phyloP scores from a whole-genome alignment of 2,329 filamentous ascomycete species.

The Hypoxylon sp. region DNA sequence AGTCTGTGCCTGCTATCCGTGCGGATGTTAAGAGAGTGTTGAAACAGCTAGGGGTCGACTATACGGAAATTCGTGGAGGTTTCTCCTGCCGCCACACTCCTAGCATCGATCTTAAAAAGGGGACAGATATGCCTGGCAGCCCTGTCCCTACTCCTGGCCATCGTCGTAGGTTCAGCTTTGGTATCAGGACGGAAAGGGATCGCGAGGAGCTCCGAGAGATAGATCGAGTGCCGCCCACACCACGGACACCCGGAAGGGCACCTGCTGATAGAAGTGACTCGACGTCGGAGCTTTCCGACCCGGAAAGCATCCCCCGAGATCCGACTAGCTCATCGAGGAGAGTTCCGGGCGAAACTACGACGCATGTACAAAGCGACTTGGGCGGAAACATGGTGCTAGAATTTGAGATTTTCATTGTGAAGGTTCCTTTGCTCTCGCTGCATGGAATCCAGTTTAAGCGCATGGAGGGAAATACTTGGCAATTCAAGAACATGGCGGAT shows the following conservation, averaged over 20 bases:
- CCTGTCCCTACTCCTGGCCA: constrained; percentile 72
- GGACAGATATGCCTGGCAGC: constrained; percentile 74
- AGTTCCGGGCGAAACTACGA: constrained; percentile 88
- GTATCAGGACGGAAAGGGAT: constrained; percentile 76
- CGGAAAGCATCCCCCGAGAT: constrained; percentile 74
- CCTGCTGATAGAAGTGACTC: constrained; percentile 80
- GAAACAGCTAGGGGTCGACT: constrained; percentile 89
- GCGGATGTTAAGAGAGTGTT: constrained; percentile 92
- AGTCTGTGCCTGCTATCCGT: constrained; percentile 87
- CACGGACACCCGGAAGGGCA: constrained; percentile 62
- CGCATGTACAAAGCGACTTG: constrained; percentile 90
- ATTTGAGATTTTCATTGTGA: constrained; percentile 98
- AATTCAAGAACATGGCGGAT: constrained; percentile 98
- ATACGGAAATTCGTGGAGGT: constrained; percentile 90
- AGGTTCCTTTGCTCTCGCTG: constrained; percentile 91
- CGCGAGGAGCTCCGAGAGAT: constrained; percentile 80
- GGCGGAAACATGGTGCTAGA: constrained; percentile 86
- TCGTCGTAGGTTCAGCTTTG: constrained; percentile 86
- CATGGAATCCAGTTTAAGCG: constrained; percentile 99
- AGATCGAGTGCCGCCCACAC: constrained; percentile 65
- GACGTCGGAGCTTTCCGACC: constrained; percentile 86
- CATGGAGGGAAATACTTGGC: constrained; percentile 94
- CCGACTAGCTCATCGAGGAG: constrained; percentile 67
- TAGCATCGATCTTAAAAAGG: constrained; percentile 87
- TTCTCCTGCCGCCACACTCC: constrained; percentile 91